These are phyloP conservation scores for Rhodotorula sp. DNA, from an alignment of 1,284 basidiomycete species.

Conservation along the genomic window DNA sequence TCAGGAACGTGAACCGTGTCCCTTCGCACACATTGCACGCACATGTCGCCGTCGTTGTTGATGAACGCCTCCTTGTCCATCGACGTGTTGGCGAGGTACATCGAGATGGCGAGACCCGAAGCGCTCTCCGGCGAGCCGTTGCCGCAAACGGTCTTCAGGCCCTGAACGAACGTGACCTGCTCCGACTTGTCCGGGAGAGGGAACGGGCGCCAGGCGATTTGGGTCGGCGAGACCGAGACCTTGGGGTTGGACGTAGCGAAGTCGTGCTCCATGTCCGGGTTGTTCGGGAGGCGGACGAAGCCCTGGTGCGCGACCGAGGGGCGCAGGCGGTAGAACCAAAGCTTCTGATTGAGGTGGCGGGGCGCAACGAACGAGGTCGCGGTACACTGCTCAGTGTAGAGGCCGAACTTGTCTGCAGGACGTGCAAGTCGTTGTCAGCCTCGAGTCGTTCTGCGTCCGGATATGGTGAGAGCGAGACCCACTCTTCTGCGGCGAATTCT, in stretches of 20 bases:
- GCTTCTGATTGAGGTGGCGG: conserved; percentile 57
- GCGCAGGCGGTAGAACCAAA: conserved; percentile 53
- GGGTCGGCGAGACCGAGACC: conserved; percentile 65
- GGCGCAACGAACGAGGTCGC: conserved; percentile 59
- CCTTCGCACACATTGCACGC: neutral
- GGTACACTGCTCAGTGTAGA: conserved; percentile 62
- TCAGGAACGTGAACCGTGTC: neutral
- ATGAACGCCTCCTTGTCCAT: conserved; percentile 68
- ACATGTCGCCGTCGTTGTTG: conserved; percentile 49
- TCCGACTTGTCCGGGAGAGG: conserved; percentile 55
- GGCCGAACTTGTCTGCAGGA: conserved; percentile 57
- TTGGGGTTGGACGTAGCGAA: conserved; percentile 64
- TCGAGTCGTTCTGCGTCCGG: neutral
- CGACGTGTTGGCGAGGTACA: conserved; percentile 63
- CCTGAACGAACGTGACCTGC: conserved; percentile 63
- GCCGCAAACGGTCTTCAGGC: conserved; percentile 65
- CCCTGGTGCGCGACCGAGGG: conserved; percentile 67
- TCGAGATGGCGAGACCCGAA: conserved; percentile 55
- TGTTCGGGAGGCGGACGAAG: conserved; percentile 60
- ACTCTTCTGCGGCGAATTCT: conserved; percentile 65
- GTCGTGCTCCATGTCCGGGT: conserved; percentile 61
- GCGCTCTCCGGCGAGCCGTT: conserved; percentile 63
- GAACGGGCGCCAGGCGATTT: conserved; percentile 66
- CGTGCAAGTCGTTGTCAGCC: neutral
- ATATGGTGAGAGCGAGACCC: neutral